These are phyloP conservation scores for Penicillium oxalicum DNA, from an alignment of 2,329 filamentous ascomycete genomes.

Conservation along the genomic window DNA sequence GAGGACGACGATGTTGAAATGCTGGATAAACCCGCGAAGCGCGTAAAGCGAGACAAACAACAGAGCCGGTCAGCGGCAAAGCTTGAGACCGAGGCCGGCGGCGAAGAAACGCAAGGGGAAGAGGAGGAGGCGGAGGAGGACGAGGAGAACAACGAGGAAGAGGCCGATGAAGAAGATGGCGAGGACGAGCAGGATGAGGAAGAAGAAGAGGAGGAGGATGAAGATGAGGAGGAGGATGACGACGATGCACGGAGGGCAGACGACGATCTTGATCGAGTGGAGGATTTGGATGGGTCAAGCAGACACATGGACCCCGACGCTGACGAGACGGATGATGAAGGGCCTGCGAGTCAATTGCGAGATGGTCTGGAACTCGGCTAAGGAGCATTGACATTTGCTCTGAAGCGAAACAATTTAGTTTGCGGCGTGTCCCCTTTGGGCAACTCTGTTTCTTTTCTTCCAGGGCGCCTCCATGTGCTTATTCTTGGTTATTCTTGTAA, in stretches of 20 bases:
- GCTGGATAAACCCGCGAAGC: slow-evolving; percentile 20
- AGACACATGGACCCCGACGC: slow-evolving; percentile 28
- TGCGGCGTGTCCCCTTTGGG: not conserved
- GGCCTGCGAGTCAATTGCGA: slow-evolving; percentile 27
- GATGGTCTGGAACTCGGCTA: slow-evolving; percentile 28
- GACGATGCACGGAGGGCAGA: slow-evolving; percentile 20
- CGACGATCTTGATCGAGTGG: slow-evolving; percentile 34
- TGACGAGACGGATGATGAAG: slow-evolving; percentile 30
- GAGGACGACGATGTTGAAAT: slow-evolving; percentile 18
- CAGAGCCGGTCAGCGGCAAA: not conserved
- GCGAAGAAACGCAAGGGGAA: slow-evolving; percentile 24
- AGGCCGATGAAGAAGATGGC: slow-evolving; percentile 24
- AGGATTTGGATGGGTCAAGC: slow-evolving; percentile 31
- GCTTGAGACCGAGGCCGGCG: slow-evolving; percentile 1
- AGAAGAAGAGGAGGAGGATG: slow-evolving; percentile 22
- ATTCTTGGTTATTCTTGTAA: too few species aligned
- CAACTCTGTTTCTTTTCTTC: too few species aligned
- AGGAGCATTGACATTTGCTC: not conserved
- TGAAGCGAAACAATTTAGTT: not conserved
- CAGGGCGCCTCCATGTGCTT: too few species aligned
- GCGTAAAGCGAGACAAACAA: slow-evolving; percentile 16
- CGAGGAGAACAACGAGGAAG: slow-evolving; percentile 19
- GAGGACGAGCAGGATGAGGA: slow-evolving; percentile 19
- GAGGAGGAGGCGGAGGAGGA: slow-evolving; percentile 20
- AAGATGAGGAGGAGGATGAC: slow-evolving; percentile 18